These are phyloP conservation scores for Sequoiadendron giganteum DNA, from an alignment of 75 land plant genomes.

Conservation along the genomic window DNA sequence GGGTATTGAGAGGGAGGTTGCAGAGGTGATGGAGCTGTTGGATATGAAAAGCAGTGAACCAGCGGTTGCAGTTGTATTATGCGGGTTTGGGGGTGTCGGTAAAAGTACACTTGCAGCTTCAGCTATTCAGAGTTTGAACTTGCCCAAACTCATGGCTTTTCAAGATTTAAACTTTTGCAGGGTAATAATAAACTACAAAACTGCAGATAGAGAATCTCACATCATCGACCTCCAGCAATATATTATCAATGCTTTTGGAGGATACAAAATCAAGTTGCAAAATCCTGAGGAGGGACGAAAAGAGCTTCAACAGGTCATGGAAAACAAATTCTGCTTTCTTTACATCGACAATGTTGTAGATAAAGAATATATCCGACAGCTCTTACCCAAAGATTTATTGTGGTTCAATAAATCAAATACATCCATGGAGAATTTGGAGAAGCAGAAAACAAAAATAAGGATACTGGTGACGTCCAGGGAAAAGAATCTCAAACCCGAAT, in stretches of 20 bases:
- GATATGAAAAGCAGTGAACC: background rate
- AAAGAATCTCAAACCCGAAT: background rate
- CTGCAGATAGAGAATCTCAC: background rate
- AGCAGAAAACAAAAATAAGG: background rate
- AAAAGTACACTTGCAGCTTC: background rate
- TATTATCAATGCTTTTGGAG: background rate
- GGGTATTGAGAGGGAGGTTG: background rate
- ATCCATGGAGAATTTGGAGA: background rate
- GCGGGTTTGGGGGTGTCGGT: background rate
- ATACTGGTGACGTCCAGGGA: background rate
- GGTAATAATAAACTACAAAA: background rate
- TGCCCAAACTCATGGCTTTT: no score
- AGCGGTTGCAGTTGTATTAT: background rate
- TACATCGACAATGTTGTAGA: background rate
- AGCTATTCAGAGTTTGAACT: background rate
- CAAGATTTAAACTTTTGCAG: background rate
- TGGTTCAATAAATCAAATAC: background rate
- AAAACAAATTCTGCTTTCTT: background rate
- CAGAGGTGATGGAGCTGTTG: background rate
- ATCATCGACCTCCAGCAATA: background rate
- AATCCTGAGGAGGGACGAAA: background rate
- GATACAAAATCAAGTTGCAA: background rate
- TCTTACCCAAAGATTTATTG: background rate
- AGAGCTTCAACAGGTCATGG: background rate
- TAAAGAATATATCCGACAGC: background rate